Evolutionary conservation across 164 flowering plant species (phyloP), one percentile per base, ranked within the genome.

Genomic region (Magnolia changhungtana): DNA sequence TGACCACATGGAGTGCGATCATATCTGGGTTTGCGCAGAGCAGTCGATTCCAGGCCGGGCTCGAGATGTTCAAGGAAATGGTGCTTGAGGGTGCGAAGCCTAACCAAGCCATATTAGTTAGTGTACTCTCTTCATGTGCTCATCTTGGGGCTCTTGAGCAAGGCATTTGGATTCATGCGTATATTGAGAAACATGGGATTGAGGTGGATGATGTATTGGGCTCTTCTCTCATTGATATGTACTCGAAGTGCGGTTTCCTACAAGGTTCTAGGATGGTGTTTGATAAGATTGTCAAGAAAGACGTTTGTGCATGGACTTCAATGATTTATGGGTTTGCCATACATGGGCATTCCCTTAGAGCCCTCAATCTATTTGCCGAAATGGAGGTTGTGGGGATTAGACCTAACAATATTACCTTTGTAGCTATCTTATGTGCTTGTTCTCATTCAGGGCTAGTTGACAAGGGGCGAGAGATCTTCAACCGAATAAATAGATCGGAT

Each of bases 81-180:
- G 31, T 73, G 69, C 37, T 9, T 19, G 82, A 69, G 58, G 77
- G 72, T 52, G 72, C 74, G 29, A 74, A n/a, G 23, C 80, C 77
- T n/a, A 77, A 77, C 74, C 80, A 74, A 71, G 80, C 78, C 68
- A 71, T 65, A 70, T 74, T 74, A 14, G 82, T 80, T 21, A 77
- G 80, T 52, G 77, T 74, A 29, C 77, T 71, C 59, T 73, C 77
- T 27, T 80, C 77, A 14, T 77, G 77, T 77, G 77, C 82, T 29
- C 75, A 80, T 52, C 77, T 80, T 69, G 77, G 82, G 21, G 79
- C 82, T 74, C 78, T 80, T 29, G 79, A 80, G 19, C 70, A 68
- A 19, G 82, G 73, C 10, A 69, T 50, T 29, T 80, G 79, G 76
- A 59, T 77, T 77, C 72, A 77, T 77, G 75, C 63, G 4, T 77